Evolutionary conservation across 768 basidiomycete species (phyloP), one percentile per base, ranked within the genome.

Genomic region (Lactifluus piperatus): DNA sequence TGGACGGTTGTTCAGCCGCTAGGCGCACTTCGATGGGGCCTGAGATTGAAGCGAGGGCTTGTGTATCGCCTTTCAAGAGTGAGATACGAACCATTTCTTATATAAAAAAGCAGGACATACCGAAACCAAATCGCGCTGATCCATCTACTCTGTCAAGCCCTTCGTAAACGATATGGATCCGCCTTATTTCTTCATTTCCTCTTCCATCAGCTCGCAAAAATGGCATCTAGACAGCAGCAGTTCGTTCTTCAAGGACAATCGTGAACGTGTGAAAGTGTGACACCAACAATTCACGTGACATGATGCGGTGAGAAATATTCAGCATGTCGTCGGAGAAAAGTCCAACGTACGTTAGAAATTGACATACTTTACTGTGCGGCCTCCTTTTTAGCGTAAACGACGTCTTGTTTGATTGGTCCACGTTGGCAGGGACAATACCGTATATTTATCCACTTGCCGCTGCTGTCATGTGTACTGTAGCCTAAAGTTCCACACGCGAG

Each of bases 11-110:
- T 72, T 93, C 91, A 8, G 79, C 71, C 3, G 82, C 79, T 8
- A 83, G 74, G 18, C 88, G 78, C 50, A 85, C 85, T 63, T 91
- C 84, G 46, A 91, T 84, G 20, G 91, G 91, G 0, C 91, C 91
- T 14, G 88, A 88, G 36, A 91, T 69, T 5, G 90, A 90, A 8
- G 85, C 82, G 20, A 91, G 70, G 3, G 83, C 68, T n/a, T 68
- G 58, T 4, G 74, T 76, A 5, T 71, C 62, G 20, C 76, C 86
- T 69, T 51, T 34, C 32, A 9, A 43, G 29, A 11, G 51, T 47
- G 58, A 45, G 55, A 59, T 20, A 50, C n/a, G 10, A 37, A 65
- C 20, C n/a, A 57, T 61, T 18, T 0, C 60, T 32, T 39, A 45
- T 32, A 49, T 18, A 13, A 20, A 26, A 43, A 18, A 10, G 30